Evolutionary conservation across 2,329 filamentous ascomycete species (phyloP), one percentile per base, ranked within the genome.

Genomic region (Neofusicoccum kwambonambiense): DNA sequence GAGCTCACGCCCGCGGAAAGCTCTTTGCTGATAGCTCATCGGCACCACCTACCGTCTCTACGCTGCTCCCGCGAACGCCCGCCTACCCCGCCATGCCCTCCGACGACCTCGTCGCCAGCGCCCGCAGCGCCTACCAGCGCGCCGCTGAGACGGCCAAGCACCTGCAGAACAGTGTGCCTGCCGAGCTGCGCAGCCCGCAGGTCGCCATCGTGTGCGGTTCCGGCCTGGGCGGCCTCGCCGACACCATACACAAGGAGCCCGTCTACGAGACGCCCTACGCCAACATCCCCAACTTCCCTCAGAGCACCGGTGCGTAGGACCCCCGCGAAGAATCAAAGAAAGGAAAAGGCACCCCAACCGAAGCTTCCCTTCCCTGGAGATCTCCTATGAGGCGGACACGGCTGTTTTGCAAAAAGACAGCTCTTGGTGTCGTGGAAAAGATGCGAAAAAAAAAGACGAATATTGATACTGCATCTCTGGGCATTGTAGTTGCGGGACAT

Each of bases 171-270:
- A 76, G 77, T 52, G 73, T 89, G n/a, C 85, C 86, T 15, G 72
- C 74, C 45, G 66, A 73, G 15, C 73, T 87, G n/a, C 79, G 83
- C 63, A 75, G 77, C 2, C 87, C 87, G 11, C 80, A 81, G 65
- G 81, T 89, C 67, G 87, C 86, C 44, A 86, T 90, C 64, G 83
- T 89, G 27, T 90, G 87, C 72, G 87, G 87, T 37, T 88, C 86
- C 57, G 87, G 87, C 3, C 76, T 90, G 8, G 86, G 86, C 45
- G 86, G 86, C 1, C 81, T 90, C 41, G 85, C 82, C 65, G 79
- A 84, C 64, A 85, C 83, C 3, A 81, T 89, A 51, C 78, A 86
- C 60, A 70, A 78, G 19, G 77, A 80, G 34, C 79, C 79, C 7
- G 80, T 80, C 64, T 77, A 83, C 64, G 84, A 86, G 71, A 82